Conservation (phyloP, 257 asterid genomes). For the Solanum piurae region DNA sequence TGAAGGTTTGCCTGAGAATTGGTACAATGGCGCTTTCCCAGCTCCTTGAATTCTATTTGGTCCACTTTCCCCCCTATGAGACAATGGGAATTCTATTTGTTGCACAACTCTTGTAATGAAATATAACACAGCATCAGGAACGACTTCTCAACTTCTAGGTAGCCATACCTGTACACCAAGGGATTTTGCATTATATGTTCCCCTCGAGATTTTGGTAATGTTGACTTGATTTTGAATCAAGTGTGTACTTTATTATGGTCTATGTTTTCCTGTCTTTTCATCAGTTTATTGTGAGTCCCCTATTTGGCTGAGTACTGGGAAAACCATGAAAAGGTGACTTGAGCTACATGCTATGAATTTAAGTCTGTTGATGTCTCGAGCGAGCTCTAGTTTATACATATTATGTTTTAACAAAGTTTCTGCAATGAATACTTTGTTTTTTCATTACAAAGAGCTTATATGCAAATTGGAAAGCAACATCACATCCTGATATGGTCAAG, state of each 20-base stretch:
- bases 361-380: neutral
- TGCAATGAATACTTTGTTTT: neutral
- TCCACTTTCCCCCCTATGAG: neutral
- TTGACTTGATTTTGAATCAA: neutral
- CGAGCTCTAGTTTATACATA: neutral
- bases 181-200: neutral
- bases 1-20: slow-evolving; percentile 24
- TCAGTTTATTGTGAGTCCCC: neutral
- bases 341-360: too few relatives aligned
- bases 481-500: neutral
- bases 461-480: neutral
- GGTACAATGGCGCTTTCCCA: slow-evolving; percentile 19
- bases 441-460: neutral
- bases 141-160: neutral
- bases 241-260: neutral
- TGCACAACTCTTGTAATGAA: neutral
- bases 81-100: neutral
- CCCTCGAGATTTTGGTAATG: neutral
- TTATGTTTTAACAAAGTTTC: neutral
- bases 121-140: neutral
- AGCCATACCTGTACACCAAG: neutral
- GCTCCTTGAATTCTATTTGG: neutral
- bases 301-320: neutral
- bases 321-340: neutral
- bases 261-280: neutral